These are phyloP conservation scores for Streptanthus diversifolius DNA, from an alignment of 345 rosid genomes.

Conservation along the genomic window DNA sequence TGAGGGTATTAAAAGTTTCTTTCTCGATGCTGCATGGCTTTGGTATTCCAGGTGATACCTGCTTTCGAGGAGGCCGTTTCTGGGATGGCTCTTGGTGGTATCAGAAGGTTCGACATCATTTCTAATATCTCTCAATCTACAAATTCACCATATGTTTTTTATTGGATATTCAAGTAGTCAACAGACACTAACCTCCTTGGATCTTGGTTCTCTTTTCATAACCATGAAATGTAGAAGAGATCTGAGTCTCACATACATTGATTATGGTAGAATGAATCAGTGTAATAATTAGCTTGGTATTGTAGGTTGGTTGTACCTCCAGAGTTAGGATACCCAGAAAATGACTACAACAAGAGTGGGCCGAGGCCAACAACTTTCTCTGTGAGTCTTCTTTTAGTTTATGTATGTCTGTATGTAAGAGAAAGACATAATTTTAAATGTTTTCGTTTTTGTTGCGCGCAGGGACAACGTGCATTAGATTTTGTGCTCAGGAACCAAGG, in stretches of 20 bases:
- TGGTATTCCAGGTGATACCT: slow-evolving; percentile 71
- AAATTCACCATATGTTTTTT: background rate
- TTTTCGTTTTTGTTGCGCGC: slow-evolving; percentile 13
- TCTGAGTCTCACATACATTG: background rate
- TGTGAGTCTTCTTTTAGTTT: slow-evolving; percentile 40
- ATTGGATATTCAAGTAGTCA: background rate
- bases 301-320: slow-evolving; percentile 97
- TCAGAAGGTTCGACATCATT: slow-evolving; percentile 63
- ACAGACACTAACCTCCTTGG: background rate
- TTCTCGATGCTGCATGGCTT: slow-evolving; percentile 9
- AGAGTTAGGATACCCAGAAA: slow-evolving; percentile 89
- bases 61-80: slow-evolving; percentile 93
- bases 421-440: background rate
- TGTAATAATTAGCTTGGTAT: slow-evolving; percentile 40
- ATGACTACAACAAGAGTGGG: slow-evolving; percentile 74
- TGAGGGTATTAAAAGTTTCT: slow-evolving; percentile 1
- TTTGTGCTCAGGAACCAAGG: slow-evolving; percentile 96
- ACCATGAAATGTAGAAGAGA: background rate
- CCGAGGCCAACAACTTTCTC: slow-evolving; percentile 90
- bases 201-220: background rate
- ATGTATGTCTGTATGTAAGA: background rate
- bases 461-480: slow-evolving; percentile 96
- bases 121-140: background rate
- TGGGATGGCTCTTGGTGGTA: slow-evolving; percentile 85
- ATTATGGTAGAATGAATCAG: background rate